Base-by-base conservation (phyloP, 1,284 basidiomycete species). In the Lignosus rhinocerotis region DNA sequence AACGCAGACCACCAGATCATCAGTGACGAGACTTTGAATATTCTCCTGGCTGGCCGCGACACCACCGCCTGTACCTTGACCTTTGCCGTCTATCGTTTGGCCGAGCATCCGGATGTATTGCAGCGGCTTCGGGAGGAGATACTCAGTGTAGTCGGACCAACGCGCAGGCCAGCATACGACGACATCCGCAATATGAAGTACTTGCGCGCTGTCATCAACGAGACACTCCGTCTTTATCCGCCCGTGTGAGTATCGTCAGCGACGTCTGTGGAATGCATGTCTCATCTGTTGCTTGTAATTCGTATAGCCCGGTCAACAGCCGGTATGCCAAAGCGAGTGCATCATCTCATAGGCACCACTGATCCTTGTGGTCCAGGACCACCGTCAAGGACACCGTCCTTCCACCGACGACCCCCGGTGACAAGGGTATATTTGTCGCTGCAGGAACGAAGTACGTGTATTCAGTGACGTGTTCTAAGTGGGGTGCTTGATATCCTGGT, bases 221-320 rank as follows among this genome's bases (percentile, higher is more conserved):
- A 88, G 70, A 83, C 82, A 0, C 70, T 87, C 53, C 76, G 85
- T 16, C 70, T 88, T 17, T 86, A 82, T 68, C 86, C 87, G 6
- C 73, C 83, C 10, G 84, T 86, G 78, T 84, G 73, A 67, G 78
- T 70, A 6, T 19, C 31, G 17, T 41, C 45, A 7, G 33, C 33
- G 3, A 19, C 50, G 8, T 30, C n/a, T 30, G 4, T 38, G 6
- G 11, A 19, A n/a, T 42, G 39, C 12, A 32, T 48, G 30, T 30
- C 16, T 9, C 14, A 30, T 17, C 17, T 4, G 10, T 25, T 17
- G 10, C 6, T 11, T 14, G 30, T 30, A 2, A 30, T 30, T 25
- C 25, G n/a, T 30, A 19, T 6, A 84, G 82, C 0, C 83, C 83
- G 0, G 79, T 81, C 55, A 80, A 84, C 60, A 46, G 77, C 19